Conservation (phyloP, 345 rosid genomes). For the Populus tremula region DNA sequence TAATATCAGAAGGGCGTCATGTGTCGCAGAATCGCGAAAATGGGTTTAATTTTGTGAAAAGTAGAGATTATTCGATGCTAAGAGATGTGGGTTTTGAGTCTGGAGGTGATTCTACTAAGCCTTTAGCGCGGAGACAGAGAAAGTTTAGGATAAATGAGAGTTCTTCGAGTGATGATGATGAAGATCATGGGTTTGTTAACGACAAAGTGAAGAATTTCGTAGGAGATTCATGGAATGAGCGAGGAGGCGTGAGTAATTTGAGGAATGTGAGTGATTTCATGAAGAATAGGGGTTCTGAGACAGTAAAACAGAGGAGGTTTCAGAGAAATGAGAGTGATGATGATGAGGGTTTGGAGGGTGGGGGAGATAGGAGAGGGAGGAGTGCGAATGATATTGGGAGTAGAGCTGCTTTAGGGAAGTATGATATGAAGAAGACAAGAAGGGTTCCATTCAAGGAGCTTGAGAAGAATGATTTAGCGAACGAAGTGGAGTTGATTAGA, state of each 20-base stretch:
- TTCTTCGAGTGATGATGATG: slow-evolving; percentile 39
- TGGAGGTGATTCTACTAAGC: slow-evolving; percentile 12
- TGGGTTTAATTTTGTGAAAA: slow-evolving; percentile 15
- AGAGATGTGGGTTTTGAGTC: slow-evolving; percentile 20
- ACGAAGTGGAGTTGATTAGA: slow-evolving; percentile 56
- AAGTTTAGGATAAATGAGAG: slow-evolving; percentile 43
- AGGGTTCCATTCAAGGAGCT: slow-evolving; percentile 58
- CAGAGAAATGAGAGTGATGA: slow-evolving; percentile 54
- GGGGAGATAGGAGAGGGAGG: slow-evolving; percentile 39
- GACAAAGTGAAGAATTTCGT: slow-evolving; percentile 25
- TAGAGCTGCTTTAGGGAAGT: slow-evolving; percentile 68
- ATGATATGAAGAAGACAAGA: slow-evolving; percentile 61
- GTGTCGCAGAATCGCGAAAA: slow-evolving; percentile 5
- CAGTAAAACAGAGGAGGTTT: slow-evolving; percentile 34
- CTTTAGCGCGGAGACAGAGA: slow-evolving; percentile 12
- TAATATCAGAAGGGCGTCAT: slow-evolving; percentile 26
- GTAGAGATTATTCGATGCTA: slow-evolving; percentile 50
- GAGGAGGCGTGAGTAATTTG: not conserved
- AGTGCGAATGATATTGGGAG: slow-evolving; percentile 58
- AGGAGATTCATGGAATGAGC: slow-evolving; percentile 18
- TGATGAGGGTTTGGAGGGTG: slow-evolving; percentile 25
- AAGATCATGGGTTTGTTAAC: slow-evolving; percentile 15
- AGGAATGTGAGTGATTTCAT: not conserved
- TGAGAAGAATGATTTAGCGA: slow-evolving; percentile 49
- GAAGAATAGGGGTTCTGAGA: slow-evolving; percentile 19